Evolutionary conservation across 208 protist species (phyloP), one percentile per base, ranked within the genome.

Genomic region (Acanthamoeba royreba): DNA sequence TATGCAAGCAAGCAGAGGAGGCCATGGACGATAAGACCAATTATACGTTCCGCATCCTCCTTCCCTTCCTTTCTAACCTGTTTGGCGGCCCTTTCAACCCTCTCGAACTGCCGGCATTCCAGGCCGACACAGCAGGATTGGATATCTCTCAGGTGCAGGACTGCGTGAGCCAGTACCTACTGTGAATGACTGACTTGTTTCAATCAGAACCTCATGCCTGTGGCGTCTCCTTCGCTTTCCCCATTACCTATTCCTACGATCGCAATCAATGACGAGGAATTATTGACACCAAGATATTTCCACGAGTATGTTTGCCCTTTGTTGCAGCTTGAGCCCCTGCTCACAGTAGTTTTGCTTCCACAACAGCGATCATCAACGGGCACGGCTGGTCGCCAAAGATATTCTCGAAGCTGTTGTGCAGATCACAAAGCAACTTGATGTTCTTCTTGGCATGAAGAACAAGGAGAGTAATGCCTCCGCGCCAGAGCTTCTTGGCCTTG

Each of bases 61-160:
- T 92, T 22, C 88, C 88, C 5, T 92, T 92, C 47, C 45, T 92
- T 4, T 25, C 88, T 8, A 92, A 92, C 47, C 61, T 92, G 25
- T 92, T 63, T 52, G 61, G 63, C n/a, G 88, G 88, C 19, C 58
- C 88, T 13, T 92, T 92, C 47, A 92, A 61, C 22, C 88, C 88
- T n/a, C 66, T 92, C 47, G 83, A 90, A 25, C 28, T 72, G n/a
- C 33, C 55, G 17, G 40, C 25, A 22, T 40, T 45, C 4, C 43
- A 25, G 43, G 38, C 74, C 17, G 74, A 85, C 66, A 25, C 35
- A 4, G 38, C 40, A 11, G 66, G 33, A 13, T 45, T 85, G 22
- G 74, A 85, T 28, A 22, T 28, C 4, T 85, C 74, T 28, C n/a
- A n/a, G n/a, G n/a, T n/a, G n/a, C n/a, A n/a, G n/a, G n/a, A n/a